Evolutionary conservation across 345 rosid species (phyloP).

Genomic region (Eucalyptus pauciflora): DNA sequence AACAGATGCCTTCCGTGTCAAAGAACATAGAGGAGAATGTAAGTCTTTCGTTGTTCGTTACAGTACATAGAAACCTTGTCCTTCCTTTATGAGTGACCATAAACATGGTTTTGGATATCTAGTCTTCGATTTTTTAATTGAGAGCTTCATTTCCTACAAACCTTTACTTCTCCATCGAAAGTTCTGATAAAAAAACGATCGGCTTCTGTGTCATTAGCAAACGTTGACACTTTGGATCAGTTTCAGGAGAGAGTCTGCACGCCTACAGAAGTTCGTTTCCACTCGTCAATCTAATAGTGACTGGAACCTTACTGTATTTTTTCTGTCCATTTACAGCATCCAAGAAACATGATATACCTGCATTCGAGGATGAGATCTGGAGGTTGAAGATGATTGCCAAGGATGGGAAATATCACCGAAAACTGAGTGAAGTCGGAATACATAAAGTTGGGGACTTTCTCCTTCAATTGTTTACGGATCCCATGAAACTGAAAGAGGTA

Average conservation of each 20-base stretch:
- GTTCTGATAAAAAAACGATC: background rate
- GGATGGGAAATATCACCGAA: slow-evolving; percentile 89
- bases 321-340: slow-evolving; percentile 29
- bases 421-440: slow-evolving; percentile 69
- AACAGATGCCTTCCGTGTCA: background rate
- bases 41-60: background rate
- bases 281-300: background rate
- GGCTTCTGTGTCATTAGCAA: background rate
- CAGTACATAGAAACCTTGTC: background rate
- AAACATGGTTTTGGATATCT: background rate
- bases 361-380: slow-evolving; percentile 78
- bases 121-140: background rate
- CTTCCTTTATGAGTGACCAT: background rate
- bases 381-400: slow-evolving; percentile 90
- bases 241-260: background rate
- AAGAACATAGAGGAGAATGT: background rate
- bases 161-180: background rate
- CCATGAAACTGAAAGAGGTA: slow-evolving; percentile 63
- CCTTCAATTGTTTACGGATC: slow-evolving; percentile 63
- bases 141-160: background rate
- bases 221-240: background rate
- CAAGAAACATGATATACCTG: slow-evolving; percentile 94
- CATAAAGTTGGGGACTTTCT: slow-evolving; percentile 72
- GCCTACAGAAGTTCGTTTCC: background rate
- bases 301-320: background rate